phyloP scores from a whole-genome alignment of 176 grass and related monocot species.

The Poa pratensis region DNA sequence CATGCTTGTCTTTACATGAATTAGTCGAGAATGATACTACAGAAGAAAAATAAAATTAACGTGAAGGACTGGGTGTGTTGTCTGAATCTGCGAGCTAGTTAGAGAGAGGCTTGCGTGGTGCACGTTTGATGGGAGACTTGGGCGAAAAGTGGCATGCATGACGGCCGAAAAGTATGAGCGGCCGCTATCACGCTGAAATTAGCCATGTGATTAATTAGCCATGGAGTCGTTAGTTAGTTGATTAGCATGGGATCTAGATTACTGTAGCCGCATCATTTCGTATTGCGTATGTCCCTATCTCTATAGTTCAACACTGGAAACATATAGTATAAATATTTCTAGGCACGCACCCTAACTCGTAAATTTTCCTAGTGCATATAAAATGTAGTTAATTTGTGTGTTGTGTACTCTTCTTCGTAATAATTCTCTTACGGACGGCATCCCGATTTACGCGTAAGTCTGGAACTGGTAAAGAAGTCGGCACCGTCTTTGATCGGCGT shows the following conservation, averaged over 20 bases:
- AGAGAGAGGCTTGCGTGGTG: background rate
- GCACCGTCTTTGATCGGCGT: conserved; percentile 41
- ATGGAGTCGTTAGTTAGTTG: background rate
- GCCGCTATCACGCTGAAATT: conserved; percentile 5
- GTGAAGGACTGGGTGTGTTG: too few species aligned
- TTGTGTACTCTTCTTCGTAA: too few species aligned
- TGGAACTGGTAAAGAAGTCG: conserved; percentile 12
- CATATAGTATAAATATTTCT: too few species aligned
- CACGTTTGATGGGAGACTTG: conserved; percentile 35
- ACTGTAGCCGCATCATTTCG: too few species aligned
- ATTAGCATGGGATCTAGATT: too few species aligned
- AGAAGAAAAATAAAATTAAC: too few species aligned
- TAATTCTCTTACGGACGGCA: too few species aligned
- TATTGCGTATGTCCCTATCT: too few species aligned
- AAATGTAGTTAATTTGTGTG: background rate
- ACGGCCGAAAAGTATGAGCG: conserved; percentile 28
- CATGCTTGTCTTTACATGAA: background rate
- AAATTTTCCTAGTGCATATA: background rate
- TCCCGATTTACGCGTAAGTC: background rate
- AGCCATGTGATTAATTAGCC: background rate
- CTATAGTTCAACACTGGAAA: too few species aligned
- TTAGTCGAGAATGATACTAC: background rate
- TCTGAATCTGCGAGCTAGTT: too few species aligned
- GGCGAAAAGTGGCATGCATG: conserved; percentile 17
- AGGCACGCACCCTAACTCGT: too few species aligned